Evolutionary conservation across 2,329 filamentous ascomycete species (phyloP), one percentile per base, ranked within the genome.

Genomic region (Penicillium sp.): DNA sequence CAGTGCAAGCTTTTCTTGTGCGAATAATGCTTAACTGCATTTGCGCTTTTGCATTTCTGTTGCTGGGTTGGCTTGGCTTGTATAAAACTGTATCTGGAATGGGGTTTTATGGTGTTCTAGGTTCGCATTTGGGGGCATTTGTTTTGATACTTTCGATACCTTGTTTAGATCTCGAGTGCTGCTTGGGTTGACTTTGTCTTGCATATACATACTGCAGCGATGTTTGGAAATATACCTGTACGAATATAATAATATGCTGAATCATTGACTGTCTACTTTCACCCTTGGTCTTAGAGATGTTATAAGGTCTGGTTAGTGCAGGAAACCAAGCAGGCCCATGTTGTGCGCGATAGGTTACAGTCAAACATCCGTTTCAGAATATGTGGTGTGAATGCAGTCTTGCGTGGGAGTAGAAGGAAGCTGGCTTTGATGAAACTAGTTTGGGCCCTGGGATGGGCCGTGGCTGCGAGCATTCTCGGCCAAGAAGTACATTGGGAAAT

Each of bases 1-100:
- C 47, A 59, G 56, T 28, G 55, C 55, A 6, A 67, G 63, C 48
- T 67, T 67, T 52, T 65, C 65, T 6, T 67, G 65, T 37, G 60
- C 59, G 13, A 64, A 59, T 41, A 65, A 59, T 56, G 57, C 60
- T 22, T 64, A 33, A 55, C n/a, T 35, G 29, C 31, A 17, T 21
- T 3, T 13, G 15, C 2, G 22, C 8, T 29, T 22, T 38, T 12
- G 34, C 5, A 6, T 43, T 39, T 31, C 4, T 21, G 37, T 24
- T 43, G 19, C 17, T 31, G 31, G 15, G 31, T 35, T 26, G 6
- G 31, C n/a, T 7, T 35, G 21, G 31, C n/a, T 26, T 44, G 21
- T 35, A 44, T 44, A 26, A 44, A 45, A 28, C 3, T 28, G 7
- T n/a, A 9, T 26, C 10, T 34, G 24, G 17, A 8, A 38, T 28